These are phyloP conservation scores for Penicillium olsonii DNA, from an alignment of 2,329 filamentous ascomycete genomes.

Conservation along the genomic window DNA sequence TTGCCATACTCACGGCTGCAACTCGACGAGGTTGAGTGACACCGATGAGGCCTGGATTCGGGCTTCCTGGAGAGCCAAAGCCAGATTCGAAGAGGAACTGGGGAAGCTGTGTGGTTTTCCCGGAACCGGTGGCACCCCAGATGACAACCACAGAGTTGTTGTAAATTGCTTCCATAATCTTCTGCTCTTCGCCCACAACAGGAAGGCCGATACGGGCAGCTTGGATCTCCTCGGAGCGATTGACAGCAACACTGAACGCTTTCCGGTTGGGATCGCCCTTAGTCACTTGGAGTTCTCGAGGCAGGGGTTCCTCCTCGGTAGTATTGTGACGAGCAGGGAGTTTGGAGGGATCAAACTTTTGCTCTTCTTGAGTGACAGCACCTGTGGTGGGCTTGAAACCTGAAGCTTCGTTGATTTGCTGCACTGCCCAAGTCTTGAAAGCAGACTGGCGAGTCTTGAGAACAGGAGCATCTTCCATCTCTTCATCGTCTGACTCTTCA, in stretches of 20 bases:
- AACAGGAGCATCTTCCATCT: conserved; percentile 17
- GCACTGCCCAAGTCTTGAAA: conserved; percentile 91
- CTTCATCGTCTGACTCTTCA: conserved; percentile 25
- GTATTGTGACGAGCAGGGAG: conserved; percentile 40
- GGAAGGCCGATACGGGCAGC: conserved; percentile 76
- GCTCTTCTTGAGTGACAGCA: conserved; percentile 34
- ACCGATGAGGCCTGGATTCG: conserved; percentile 88
- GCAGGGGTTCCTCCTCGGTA: conserved; percentile 43
- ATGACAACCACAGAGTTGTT: conserved; percentile 88
- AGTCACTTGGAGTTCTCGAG: conserved; percentile 41
- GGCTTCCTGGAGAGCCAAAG: conserved; percentile 75
- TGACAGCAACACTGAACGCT: conserved; percentile 72
- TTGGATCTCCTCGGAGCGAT: conserved; percentile 72
- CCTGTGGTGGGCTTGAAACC: conserved; percentile 61
- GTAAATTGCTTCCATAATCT: conserved; percentile 96
- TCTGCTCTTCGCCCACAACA: conserved; percentile 92
- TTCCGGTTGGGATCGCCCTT: conserved; percentile 60
- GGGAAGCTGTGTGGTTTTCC: conserved; percentile 96
- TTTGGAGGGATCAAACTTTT: conserved; percentile 31
- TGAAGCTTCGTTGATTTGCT: conserved; percentile 80
- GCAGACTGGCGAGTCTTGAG: conserved; percentile 56
- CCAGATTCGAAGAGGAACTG: conserved; percentile 95
- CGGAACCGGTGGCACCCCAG: conserved; percentile 92
- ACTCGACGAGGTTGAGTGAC: conserved; percentile 94
- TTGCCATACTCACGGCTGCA: conserved; percentile 94